These are phyloP conservation scores for Bryoerythrophyllum caledonicum DNA, from an alignment of 225 moss, liverwort and hornwort genomes.

Conservation along the genomic window DNA sequence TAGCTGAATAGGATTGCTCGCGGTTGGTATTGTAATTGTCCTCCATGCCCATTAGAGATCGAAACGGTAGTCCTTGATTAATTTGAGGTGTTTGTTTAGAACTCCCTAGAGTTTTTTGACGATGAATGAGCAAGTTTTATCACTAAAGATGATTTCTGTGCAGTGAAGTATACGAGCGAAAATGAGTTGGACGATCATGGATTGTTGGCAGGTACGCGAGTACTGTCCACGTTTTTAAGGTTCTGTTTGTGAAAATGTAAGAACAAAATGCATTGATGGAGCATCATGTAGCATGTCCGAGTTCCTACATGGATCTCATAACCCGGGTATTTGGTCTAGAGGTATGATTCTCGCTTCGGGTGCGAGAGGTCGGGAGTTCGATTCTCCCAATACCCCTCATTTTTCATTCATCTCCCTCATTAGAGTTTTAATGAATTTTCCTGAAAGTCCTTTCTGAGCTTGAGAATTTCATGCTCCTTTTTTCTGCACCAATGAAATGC, in stretches of 20 bases:
- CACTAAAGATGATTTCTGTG: neutral
- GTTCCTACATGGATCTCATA: rapidly evolving
- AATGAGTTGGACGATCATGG: neutral
- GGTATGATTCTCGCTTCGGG: slow-evolving; percentile 22
- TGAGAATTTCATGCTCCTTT: too few relatives aligned
- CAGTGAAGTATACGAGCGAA: neutral
- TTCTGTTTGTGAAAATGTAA: too few relatives aligned
- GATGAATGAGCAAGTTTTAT: slow-evolving; percentile 18
- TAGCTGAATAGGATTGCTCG: slow-evolving; percentile 7
- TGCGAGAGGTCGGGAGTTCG: slow-evolving; percentile 29
- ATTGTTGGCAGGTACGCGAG: too few relatives aligned
- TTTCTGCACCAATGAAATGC: too few relatives aligned
- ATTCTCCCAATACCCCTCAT: slow-evolving; percentile 17
- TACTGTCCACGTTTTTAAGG: too few relatives aligned
- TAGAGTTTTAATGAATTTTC: too few relatives aligned
- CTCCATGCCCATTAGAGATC: slow-evolving; percentile 16
- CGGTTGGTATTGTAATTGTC: slow-evolving; percentile 8
- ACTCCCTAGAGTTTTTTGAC: slow-evolving; percentile 1
- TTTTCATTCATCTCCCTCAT: too few relatives aligned
- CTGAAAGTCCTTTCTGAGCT: too few relatives aligned
- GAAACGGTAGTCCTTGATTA: neutral
- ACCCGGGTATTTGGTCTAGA: slow-evolving; percentile 1
- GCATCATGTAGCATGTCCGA: too few relatives aligned
- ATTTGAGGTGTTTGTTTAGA: slow-evolving; percentile 9
- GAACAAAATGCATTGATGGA: too few relatives aligned